Percentiles rank a stretch among this genome's conserved stretches.
These are phyloP conservation scores for Nematodospora anomalae DNA, from an alignment of 1,139 yeast species.

Conservation along the genomic window DNA sequence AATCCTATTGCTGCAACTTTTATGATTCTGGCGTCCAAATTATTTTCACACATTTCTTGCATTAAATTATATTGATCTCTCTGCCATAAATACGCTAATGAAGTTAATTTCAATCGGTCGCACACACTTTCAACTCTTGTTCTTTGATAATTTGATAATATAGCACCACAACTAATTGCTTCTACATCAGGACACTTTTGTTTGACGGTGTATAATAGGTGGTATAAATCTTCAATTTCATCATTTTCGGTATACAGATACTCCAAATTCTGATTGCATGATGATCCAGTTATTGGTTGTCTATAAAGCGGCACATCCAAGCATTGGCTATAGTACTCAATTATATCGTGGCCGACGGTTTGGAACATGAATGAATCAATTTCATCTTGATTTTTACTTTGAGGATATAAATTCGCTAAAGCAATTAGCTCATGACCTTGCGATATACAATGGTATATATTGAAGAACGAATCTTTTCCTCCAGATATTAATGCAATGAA, in stretches of 20 bases:
- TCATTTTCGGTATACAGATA: conserved; percentile 65
- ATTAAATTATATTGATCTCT: conserved; percentile 75
- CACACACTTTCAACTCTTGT: conserved; percentile 93
- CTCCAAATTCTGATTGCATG: conserved; percentile 64
- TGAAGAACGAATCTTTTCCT: conserved; percentile 93
- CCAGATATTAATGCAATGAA: conserved; percentile 91
- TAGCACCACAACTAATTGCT: conserved; percentile 95
- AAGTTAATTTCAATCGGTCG: conserved; percentile 61
- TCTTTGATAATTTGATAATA: conserved; percentile 87
- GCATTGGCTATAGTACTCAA: conserved; percentile 65
- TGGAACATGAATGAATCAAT: conserved; percentile 96
- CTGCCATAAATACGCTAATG: conserved; percentile 86
- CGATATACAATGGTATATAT: conserved; percentile 76
- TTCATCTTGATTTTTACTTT: conserved; percentile 50
- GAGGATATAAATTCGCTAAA: conserved; percentile 80
- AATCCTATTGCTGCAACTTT: conserved; percentile 95
- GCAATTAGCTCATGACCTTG: conserved; percentile 86
- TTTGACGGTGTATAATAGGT: conserved; percentile 49
- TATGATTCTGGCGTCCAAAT: conserved; percentile 79
- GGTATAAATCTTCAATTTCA: conserved; percentile 80
- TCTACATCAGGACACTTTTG: conserved; percentile 66
- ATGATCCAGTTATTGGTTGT: conserved; percentile 60
- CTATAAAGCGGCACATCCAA: conserved; percentile 79
- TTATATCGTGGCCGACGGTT: conserved; percentile 91
- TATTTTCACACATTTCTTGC: conserved; percentile 74